Base-by-base conservation (phyloP, 1,284 basidiomycete genomes). In the Spongiforma sp. region DNA sequence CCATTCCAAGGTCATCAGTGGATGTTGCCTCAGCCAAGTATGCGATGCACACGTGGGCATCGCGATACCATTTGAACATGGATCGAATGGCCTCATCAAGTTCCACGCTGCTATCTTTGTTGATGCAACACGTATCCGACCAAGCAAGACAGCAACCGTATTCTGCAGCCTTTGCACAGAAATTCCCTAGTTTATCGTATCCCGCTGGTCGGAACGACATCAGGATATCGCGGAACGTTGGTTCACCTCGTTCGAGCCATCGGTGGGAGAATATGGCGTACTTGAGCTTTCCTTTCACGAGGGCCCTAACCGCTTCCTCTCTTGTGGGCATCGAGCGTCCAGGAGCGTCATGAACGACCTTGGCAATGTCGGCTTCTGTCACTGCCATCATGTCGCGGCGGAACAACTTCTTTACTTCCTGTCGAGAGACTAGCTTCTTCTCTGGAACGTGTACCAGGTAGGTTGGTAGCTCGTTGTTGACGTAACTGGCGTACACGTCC, bases 221-320 rank as follows among this genome's bases (percentile, higher is more conserved):
- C 57, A 69, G 53, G 55, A 74, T 64, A 80, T 48, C 81, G 80
- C n/a, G 88, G 83, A 74, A 90, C 84, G 71, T 90, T 82, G 63
- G 88, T 71, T 15, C 53, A 84, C 87, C n/a, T 84, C 85, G 73
- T 86, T 91, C 10, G 86, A 88, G 21, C 89, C 89, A 55, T 83
- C 89, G 6, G 81, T 84, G 53, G 85, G 84, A 32, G 83, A 86
- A 69, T 82, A 89, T 19, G 87, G 75, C 30, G 83, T 71, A 84
- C 55, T 87, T 84, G 63, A 86, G 80, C 19, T 82, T 81, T 5
- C 84, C 84, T 68, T 83, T 87, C 24, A 86, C 64, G 46, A 77
- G 57, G 7, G 70, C 68, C 54, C 50, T 64, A n/a, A 74, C 52
- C 1, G 74, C 70, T 62, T 74, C 74, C 37, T 75, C 71, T 54